Conservation (phyloP, 1,139 yeast species). For the Hanseniaspora uvarum region DNA sequence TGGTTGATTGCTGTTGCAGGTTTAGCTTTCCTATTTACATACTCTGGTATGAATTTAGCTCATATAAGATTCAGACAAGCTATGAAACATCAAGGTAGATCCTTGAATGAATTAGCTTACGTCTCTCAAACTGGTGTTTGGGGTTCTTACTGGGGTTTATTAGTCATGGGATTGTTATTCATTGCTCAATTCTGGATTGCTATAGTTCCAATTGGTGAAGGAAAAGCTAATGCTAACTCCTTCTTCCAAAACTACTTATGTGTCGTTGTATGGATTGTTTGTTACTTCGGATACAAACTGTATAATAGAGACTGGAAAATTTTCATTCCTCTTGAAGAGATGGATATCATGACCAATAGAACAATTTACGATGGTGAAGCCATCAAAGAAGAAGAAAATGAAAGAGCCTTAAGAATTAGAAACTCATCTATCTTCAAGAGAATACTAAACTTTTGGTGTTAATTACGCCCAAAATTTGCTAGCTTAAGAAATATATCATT, state of each 20-base stretch:
- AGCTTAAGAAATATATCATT: conserved; percentile 38
- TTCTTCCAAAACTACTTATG: conserved; percentile 51
- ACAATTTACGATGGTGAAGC: conserved; percentile 46
- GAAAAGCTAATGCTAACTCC: conserved; percentile 38
- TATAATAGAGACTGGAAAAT: conserved; percentile 40
- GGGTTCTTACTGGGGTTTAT: conserved; percentile 61
- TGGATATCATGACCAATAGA: conserved; percentile 48
- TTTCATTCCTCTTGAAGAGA: conserved; percentile 36
- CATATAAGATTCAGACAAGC: conserved; percentile 75
- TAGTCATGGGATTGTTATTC: conserved; percentile 53
- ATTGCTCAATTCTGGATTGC: conserved; percentile 78
- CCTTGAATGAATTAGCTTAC: conserved; percentile 56
- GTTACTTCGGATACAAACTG: conserved; percentile 44
- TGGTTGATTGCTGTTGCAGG: conserved; percentile 80
- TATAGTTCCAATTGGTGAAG: conserved; percentile 50
- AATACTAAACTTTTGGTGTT: conserved; percentile 51
- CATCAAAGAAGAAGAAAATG: conserved; percentile 42
- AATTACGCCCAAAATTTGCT: conserved; percentile 37
- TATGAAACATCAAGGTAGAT: conserved; percentile 52
- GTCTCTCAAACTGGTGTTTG: conserved; percentile 54
- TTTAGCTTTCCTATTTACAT: conserved; percentile 66
- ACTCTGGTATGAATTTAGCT: conserved; percentile 70
- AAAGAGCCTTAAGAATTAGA: conserved; percentile 35
- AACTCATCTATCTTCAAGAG: conserved; percentile 43
- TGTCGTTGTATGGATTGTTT: conserved; percentile 41